Conservation (phyloP, 2,329 filamentous ascomycete species). For the Stagonosporopsis vannaccii region DNA sequence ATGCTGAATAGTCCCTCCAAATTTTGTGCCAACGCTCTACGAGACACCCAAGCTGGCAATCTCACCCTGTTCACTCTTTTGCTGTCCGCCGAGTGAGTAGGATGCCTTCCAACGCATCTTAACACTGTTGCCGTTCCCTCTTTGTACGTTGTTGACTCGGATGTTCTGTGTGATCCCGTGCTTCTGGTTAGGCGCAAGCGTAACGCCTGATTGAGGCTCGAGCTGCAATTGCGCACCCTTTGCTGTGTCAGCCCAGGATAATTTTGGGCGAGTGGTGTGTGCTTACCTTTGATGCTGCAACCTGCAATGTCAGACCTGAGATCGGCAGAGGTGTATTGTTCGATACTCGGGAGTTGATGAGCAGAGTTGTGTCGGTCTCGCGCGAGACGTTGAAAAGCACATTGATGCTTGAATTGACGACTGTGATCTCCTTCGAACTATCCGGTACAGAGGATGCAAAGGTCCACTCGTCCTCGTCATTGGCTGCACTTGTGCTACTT, state of each 20-base stretch:
- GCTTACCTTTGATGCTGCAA: slow-evolving; percentile 84
- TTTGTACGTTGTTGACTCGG: slow-evolving; percentile 75
- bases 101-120: slow-evolving; percentile 90
- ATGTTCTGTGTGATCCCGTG: slow-evolving; percentile 85
- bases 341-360: slow-evolving; percentile 80
- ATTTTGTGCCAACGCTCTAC: slow-evolving; percentile 49
- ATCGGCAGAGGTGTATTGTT: slow-evolving; percentile 78
- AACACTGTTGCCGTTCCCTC: slow-evolving; percentile 75
- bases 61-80: slow-evolving; percentile 82
- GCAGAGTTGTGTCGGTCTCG: slow-evolving; percentile 64
- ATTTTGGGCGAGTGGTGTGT: background rate
- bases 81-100: slow-evolving; percentile 73
- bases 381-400: slow-evolving; percentile 77
- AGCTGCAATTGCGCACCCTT: slow-evolving; percentile 83
- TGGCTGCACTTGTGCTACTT: slow-evolving; percentile 57
- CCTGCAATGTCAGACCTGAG: slow-evolving; percentile 83
- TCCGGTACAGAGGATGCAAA: slow-evolving; percentile 87
- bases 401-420: slow-evolving; percentile 74
- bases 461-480: slow-evolving; percentile 95
- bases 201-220: slow-evolving; percentile 82
- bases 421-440: slow-evolving; percentile 69
- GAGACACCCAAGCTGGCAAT: slow-evolving; percentile 79
- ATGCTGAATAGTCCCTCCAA: background rate
- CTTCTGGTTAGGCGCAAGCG: slow-evolving; percentile 73
- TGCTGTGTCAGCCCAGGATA: slow-evolving; percentile 17